Percentiles rank a stretch among this genome's conserved stretches.
Conservation (phyloP, 768 basidiomycete species). For the Chiua virens region DNA sequence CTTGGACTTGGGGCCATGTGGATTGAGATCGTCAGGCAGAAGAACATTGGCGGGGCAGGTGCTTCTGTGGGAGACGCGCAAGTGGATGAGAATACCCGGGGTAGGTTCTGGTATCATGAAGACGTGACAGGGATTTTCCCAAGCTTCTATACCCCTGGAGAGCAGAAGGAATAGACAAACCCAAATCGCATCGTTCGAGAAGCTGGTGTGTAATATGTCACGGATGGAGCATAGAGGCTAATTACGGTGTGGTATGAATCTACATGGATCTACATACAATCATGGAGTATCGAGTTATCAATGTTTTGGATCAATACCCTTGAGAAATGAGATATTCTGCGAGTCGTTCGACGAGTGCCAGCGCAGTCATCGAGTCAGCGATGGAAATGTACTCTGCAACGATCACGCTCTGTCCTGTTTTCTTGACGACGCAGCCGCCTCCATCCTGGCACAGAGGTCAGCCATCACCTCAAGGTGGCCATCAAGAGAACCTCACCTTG, state of each 20-base stretch:
- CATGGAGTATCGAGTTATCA: too few relatives aligned
- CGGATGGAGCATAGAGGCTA: too few relatives aligned
- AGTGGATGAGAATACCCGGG: slow-evolving; percentile 3
- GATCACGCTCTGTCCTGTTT: slow-evolving; percentile 25
- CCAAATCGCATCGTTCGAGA: too few relatives aligned
- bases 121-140: slow-evolving; percentile 52
- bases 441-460: neutral
- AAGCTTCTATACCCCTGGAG: slow-evolving; percentile 45
- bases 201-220: too few relatives aligned
- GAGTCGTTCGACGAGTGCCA: slow-evolving; percentile 21
- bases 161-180: neutral
- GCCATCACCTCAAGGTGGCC: neutral
- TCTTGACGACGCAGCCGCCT: slow-evolving; percentile 27
- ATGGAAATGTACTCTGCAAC: slow-evolving; percentile 21
- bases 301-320: slow-evolving; percentile 15
- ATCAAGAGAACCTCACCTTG: slow-evolving; percentile 7
- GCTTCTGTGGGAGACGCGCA: neutral
- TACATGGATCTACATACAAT: neutral
- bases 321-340: slow-evolving; percentile 24
- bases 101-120: slow-evolving; percentile 59
- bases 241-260: neutral
- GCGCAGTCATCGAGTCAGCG: slow-evolving; percentile 3
- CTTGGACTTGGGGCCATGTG: slow-evolving; percentile 66
- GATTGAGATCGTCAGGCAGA: slow-evolving; percentile 60
- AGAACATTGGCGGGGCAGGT: slow-evolving; percentile 3